Conservation (phyloP, 1,139 yeast genomes). For the Yamadazyma oceani region DNA sequence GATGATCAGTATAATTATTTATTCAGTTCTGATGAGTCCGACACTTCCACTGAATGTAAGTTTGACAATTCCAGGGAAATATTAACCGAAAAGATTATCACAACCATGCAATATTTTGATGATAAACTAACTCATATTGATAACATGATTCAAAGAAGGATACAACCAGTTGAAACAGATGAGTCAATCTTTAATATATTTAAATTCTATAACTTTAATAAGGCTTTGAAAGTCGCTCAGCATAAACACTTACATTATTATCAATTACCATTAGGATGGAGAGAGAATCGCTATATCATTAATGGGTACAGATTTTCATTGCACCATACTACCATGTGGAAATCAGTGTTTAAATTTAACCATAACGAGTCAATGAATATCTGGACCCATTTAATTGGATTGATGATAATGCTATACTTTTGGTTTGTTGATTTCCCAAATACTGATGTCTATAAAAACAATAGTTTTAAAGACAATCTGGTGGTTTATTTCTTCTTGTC, state of each 20-base stretch:
- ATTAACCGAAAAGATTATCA: conserved; percentile 45
- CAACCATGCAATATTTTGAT: conserved; percentile 57
- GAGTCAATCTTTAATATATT: conserved; percentile 38
- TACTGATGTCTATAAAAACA: conserved; percentile 40
- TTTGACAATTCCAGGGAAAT: conserved; percentile 31
- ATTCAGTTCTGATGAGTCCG: conserved; percentile 24
- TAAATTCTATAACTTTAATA: conserved; percentile 58
- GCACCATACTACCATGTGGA: conserved; percentile 58
- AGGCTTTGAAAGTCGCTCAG: conserved; percentile 58
- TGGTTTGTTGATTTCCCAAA: conserved; percentile 63
- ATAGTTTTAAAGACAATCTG: conserved; percentile 47
- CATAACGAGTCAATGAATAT: conserved; percentile 93
- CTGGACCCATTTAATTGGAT: conserved; percentile 87
- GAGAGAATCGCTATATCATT: conserved; percentile 84
- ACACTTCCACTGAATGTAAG: conserved; percentile 11
- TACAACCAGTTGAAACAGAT: conserved; percentile 29
- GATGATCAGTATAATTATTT: conserved; percentile 57
- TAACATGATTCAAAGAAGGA: conserved; percentile 41
- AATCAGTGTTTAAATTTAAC: conserved; percentile 52
- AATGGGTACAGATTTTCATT: conserved; percentile 83
- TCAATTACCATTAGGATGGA: conserved; percentile 89
- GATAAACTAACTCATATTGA: conserved; percentile 55
- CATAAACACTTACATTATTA: conserved; percentile 69
- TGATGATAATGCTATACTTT: conserved; percentile 55
- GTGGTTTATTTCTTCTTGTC: conserved; percentile 63